Evolutionary conservation across 805 yeast genomes (phyloP), one percentile per base, ranked within the genome.

Genomic region (Candida easanensis): DNA sequence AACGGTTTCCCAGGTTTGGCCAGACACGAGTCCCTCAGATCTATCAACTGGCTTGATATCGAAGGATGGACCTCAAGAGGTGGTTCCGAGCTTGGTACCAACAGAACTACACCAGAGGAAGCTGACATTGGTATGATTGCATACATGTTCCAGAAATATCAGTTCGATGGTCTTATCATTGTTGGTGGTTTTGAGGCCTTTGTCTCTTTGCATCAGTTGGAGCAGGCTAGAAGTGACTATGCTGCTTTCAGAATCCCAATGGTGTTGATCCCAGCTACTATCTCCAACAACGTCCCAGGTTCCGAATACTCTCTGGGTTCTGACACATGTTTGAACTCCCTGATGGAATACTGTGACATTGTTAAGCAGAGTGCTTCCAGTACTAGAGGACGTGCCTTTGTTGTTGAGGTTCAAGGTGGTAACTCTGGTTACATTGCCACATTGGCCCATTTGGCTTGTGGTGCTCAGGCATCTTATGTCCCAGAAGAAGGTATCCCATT

Each of bases 161-260:
- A 77, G 44, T 80, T 93, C 60, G 93, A 93, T 60, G 99, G 98
- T 32, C 75, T 91, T 51, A 77, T 93, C 48, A 75, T 93, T 45
- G 82, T 93, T 49, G 99, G 99, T 54, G 99, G 99, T 1, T 93
- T 90, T 61, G 99, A 93, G 72, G 98, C 97, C n/a, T 93, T 82
- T 73, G 75, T 74, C 9, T 80, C 97, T 1, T 74, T 93, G 54
- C 80, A 86, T 57, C 85, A 89, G 70, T 76, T 93, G 52, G 84
- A 86, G 54, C 73, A 75, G 53, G 88, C 93, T 23, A 79, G 97
- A 64, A 53, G 63, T 14, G 69, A 79, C 46, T 93, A 88, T 68
- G 98, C 99, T 33, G 81, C 91, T 21, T 87, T 93, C 70, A 80
- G 91, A 65, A 89, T 93, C 53, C 99, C 99, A 50, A 83, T 91